These are phyloP conservation scores for Fagopyrum tataricum DNA, from an alignment of 148 eudicot species.

Conservation along the genomic window DNA sequence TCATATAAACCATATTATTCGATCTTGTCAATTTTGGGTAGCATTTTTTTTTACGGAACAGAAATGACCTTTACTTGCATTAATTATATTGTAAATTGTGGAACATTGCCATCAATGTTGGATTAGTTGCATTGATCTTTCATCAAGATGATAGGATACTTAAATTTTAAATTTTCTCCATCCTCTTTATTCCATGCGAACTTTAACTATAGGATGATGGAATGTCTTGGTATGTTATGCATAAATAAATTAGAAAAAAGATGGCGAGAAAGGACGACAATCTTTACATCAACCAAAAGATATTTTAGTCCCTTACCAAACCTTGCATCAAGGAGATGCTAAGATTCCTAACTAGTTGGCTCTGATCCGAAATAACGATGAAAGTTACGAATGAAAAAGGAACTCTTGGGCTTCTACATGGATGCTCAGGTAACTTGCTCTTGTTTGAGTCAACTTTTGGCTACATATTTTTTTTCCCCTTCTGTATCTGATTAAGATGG, in stretches of 20 bases:
- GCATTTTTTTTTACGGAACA: too few relatives aligned
- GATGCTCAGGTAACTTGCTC: conserved; percentile 74
- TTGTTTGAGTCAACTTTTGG: too few relatives aligned
- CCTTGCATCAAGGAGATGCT: conserved; percentile 92
- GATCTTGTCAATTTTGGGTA: too few relatives aligned
- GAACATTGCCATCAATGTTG: too few relatives aligned
- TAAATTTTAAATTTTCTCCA: too few relatives aligned
- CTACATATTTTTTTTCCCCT: too few relatives aligned
- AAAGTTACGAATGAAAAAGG: conserved; percentile 73
- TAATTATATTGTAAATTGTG: too few relatives aligned
- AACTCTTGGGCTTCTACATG: conserved; percentile 66
- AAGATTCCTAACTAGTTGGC: conserved; percentile 69
- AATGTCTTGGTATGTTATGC: neutral
- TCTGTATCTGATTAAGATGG: neutral
- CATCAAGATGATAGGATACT: too few relatives aligned
- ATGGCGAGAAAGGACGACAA: conserved; percentile 72
- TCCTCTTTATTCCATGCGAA: too few relatives aligned
- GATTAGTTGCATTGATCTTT: too few relatives aligned
- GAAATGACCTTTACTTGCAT: too few relatives aligned
- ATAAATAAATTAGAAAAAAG: conserved; percentile 17
- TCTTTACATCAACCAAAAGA: conserved; percentile 59
- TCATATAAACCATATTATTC: too few relatives aligned
- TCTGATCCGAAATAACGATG: conserved; percentile 57
- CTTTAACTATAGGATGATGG: neutral
- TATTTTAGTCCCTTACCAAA: conserved; percentile 45